phyloP scores from a whole-genome alignment of 2,329 filamentous ascomycete genomes.

The Hypoxylon rubiginosum region DNA sequence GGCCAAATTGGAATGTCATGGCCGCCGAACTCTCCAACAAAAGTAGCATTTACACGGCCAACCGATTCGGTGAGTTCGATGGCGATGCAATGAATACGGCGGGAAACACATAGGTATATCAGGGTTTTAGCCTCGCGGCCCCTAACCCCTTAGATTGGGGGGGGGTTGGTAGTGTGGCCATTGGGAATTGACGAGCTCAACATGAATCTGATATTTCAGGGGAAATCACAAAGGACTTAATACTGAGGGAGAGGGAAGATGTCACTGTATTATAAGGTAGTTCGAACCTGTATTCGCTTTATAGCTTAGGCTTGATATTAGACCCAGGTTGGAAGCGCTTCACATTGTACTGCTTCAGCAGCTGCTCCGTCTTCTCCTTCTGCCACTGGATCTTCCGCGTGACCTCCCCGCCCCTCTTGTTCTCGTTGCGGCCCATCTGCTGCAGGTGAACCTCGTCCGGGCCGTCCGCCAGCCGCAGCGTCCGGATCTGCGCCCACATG shows the following conservation, averaged over 20 bases:
- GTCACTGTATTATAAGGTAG: background rate
- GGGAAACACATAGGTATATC: too few species aligned
- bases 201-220: too few species aligned
- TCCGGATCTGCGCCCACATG: constrained; percentile 85
- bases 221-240: too few species aligned
- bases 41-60: too few species aligned
- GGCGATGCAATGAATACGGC: too few species aligned
- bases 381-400: constrained; percentile 74
- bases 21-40: too few species aligned
- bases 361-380: constrained; percentile 72
- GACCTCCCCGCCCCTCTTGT: constrained; percentile 74
- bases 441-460: constrained; percentile 95
- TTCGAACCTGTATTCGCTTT: constrained; percentile 33
- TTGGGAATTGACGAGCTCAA: too few species aligned
- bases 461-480: constrained; percentile 88
- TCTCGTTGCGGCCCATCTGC: constrained; percentile 86
- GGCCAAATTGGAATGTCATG: too few species aligned
- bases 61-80: too few species aligned
- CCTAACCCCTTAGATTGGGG: too few species aligned
- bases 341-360: constrained; percentile 72
- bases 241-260: background rate
- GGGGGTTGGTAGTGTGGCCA: too few species aligned
- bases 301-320: constrained; percentile 65
- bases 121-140: too few species aligned
- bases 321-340: constrained; percentile 64